These are phyloP conservation scores for Auricularia heimuer DNA, from an alignment of 768 basidiomycete species.

Conservation along the genomic window DNA sequence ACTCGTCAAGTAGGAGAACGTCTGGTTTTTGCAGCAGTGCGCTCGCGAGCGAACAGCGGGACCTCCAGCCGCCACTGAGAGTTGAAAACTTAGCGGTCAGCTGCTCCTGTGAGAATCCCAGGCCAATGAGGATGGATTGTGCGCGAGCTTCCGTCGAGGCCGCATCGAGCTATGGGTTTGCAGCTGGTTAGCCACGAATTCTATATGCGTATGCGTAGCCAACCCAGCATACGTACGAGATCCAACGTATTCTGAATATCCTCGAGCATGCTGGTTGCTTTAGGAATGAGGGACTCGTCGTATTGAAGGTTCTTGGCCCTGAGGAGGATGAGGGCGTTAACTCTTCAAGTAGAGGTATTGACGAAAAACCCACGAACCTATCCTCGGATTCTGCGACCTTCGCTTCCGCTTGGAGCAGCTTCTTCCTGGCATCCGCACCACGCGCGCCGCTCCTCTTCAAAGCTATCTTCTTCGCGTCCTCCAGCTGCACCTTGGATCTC, in stretches of 20 bases:
- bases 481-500: constrained; percentile 10
- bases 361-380: constrained; percentile 15
- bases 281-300: constrained; percentile 11
- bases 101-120: constrained; percentile 43
- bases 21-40: constrained; percentile 48
- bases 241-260: constrained; percentile 19
- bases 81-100: constrained; percentile 28
- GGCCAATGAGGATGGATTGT: constrained; percentile 41
- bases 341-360: too few relatives aligned
- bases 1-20: constrained; percentile 51
- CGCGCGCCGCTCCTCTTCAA: constrained; percentile 43
- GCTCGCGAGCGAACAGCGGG: constrained; percentile 47
- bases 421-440: constrained; percentile 47
- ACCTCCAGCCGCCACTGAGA: constrained; percentile 59
- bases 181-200: too few relatives aligned
- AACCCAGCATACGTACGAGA: constrained; percentile 10
- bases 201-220: too few relatives aligned
- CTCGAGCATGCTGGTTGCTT: constrained; percentile 11
- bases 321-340: too few relatives aligned
- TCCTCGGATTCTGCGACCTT: constrained; percentile 25
- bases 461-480: constrained; percentile 36
- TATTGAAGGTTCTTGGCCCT: background rate
- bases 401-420: constrained; percentile 36
- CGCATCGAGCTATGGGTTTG: constrained; percentile 14
- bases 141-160: constrained; percentile 27